Percentiles rank a stretch among this genome's conserved stretches.
These are phyloP conservation scores for Protomyces pachydermus DNA, from an alignment of 1,139 yeast species.

Conservation along the genomic window DNA sequence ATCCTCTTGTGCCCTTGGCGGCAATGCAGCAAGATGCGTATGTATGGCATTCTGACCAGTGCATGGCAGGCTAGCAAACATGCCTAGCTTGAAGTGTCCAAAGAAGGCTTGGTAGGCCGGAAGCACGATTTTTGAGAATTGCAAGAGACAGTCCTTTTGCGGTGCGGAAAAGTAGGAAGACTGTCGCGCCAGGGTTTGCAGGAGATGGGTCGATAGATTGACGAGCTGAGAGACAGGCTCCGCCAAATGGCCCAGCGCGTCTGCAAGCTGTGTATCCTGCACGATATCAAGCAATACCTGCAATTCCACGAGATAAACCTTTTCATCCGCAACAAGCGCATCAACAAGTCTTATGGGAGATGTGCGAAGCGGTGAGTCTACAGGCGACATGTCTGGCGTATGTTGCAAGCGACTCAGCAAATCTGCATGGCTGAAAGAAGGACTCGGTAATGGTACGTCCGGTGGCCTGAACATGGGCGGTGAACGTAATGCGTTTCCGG, in stretches of 20 bases:
- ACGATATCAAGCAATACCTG: background rate
- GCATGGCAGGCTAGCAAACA: background rate
- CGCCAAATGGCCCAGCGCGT: conserved; percentile 1
- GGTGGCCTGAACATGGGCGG: conserved; percentile 23
- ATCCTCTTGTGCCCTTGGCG: background rate
- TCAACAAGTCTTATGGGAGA: conserved; percentile 13
- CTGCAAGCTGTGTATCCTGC: background rate
- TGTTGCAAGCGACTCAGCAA: background rate
- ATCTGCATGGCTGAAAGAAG: conserved; percentile 6
- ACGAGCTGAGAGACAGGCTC: conserved; percentile 3
- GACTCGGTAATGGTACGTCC: conserved; percentile 14
- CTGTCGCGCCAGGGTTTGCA: background rate
- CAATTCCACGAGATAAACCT: conserved; percentile 7
- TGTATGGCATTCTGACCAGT: conserved; percentile 4
- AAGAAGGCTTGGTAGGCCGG: conserved; percentile 9
- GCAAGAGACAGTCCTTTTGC: conserved; percentile 16
- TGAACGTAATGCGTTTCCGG: background rate
- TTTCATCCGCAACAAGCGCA: conserved; percentile 15
- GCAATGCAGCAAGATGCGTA: background rate
- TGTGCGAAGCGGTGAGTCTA: conserved; percentile 12
- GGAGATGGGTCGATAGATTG: conserved; percentile 6
- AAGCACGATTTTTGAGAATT: conserved; percentile 8
- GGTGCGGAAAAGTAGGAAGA: conserved; percentile 14
- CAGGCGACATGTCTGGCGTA: conserved; percentile 16
- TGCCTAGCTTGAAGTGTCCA: conserved; percentile 5